Evolutionary conservation across 306 rosid species (phyloP).

Genomic region (Medicago truncatula): MtrunA17r5.0-ANR NC_053043.1:16583501-16584000

Average conservation of each 20-base stretch:
- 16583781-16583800: slow-evolving; percentile 83
- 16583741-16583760: slow-evolving; percentile 54
- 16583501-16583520: slow-evolving; percentile 64
- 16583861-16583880: slow-evolving; percentile 91
- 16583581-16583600: slow-evolving; percentile 83
- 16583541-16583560: slow-evolving; percentile 90
- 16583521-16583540: slow-evolving; percentile 79
- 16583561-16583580: slow-evolving; percentile 77
- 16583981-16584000: slow-evolving; percentile 46
- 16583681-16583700: slow-evolving; percentile 73
- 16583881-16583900: slow-evolving; percentile 90
- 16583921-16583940: slow-evolving; percentile 83
- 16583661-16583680: slow-evolving; percentile 92
- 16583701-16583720: slow-evolving; percentile 96
- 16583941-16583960: slow-evolving; percentile 81
- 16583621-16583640: slow-evolving; percentile 97
- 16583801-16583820: slow-evolving; percentile 81
- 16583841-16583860: slow-evolving; percentile 92
- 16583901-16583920: slow-evolving; percentile 68
- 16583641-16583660: slow-evolving; percentile 97
- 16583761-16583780: slow-evolving; percentile 59
- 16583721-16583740: slow-evolving; percentile 64
- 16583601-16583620: slow-evolving; percentile 91
- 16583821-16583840: slow-evolving; percentile 88
- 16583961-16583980: slow-evolving; percentile 61